phyloP scores from a whole-genome alignment of 371 early-diverging fungal species.

The Lichtheimia corymbifera region DNA sequence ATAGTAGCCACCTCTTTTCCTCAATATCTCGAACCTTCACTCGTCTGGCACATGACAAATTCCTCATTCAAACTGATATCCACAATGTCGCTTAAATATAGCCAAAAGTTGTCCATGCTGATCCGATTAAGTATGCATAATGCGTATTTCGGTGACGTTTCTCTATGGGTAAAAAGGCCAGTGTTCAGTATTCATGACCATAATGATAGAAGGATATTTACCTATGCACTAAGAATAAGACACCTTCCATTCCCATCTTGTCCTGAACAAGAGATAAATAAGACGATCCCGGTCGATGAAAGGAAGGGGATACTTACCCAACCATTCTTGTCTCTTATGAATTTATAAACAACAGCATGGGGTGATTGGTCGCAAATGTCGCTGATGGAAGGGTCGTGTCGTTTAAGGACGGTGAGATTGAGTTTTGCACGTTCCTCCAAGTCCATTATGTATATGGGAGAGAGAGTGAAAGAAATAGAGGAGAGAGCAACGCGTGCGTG shows the following conservation, averaged over 20 bases:
- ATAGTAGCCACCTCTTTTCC: background rate
- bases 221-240: constrained; percentile 62
- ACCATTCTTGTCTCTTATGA: constrained; percentile 56
- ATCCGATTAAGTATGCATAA: constrained; percentile 74
- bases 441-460: constrained; percentile 44
- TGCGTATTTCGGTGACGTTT: constrained; percentile 52
- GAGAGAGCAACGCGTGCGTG: background rate
- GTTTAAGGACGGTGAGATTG: constrained; percentile 72
- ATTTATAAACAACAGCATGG: constrained; percentile 81
- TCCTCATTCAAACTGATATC: constrained; percentile 65
- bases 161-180: constrained; percentile 19
- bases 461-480: background rate
- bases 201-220: constrained; percentile 9
- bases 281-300: background rate
- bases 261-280: constrained; percentile 31
- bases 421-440: constrained; percentile 59
- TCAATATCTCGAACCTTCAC: constrained; percentile 45
- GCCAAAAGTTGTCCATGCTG: constrained; percentile 62
- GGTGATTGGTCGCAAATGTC: constrained; percentile 73
- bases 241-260: constrained; percentile 72
- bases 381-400: constrained; percentile 68
- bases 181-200: background rate
- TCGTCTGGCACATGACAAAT: constrained; percentile 69
- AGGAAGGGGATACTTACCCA: constrained; percentile 59
- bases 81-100: constrained; percentile 59